phyloP scores from a whole-genome alignment of 139 green algal genomes.

The Closterium sp. region DNA sequence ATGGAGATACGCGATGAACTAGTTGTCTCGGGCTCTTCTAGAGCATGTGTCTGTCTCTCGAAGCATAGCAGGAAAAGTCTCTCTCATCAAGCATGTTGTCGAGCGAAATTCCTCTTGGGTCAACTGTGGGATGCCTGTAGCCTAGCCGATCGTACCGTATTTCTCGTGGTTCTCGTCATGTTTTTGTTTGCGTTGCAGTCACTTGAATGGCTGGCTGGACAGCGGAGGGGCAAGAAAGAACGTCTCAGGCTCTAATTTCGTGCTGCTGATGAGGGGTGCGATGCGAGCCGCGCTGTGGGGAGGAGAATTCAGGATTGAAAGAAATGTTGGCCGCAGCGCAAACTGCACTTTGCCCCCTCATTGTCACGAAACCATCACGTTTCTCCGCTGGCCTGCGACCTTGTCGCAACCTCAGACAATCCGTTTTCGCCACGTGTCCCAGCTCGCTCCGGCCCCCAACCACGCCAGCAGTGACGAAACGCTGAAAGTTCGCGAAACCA shows the following conservation, averaged over 20 bases:
- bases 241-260: background rate
- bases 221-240: background rate
- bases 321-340: background rate
- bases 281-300: background rate
- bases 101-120: background rate
- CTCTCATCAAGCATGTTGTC: background rate
- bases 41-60: background rate
- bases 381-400: background rate
- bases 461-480: background rate
- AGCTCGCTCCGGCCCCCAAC: background rate
- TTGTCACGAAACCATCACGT: no score
- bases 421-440: background rate
- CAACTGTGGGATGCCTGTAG: background rate
- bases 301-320: background rate
- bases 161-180: background rate
- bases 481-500: background rate
- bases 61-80: background rate
- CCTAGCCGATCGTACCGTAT: background rate
- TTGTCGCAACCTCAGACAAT: background rate
- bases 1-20: background rate
- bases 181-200: background rate
- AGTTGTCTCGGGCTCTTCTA: background rate
- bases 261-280: background rate
- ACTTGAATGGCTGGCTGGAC: background rate
- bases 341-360: background rate